Evolutionary conservation across 2,329 filamentous ascomycete species (phyloP), one percentile per base, ranked within the genome.

Genomic region (Cryphonectria nitschkei): DNA sequence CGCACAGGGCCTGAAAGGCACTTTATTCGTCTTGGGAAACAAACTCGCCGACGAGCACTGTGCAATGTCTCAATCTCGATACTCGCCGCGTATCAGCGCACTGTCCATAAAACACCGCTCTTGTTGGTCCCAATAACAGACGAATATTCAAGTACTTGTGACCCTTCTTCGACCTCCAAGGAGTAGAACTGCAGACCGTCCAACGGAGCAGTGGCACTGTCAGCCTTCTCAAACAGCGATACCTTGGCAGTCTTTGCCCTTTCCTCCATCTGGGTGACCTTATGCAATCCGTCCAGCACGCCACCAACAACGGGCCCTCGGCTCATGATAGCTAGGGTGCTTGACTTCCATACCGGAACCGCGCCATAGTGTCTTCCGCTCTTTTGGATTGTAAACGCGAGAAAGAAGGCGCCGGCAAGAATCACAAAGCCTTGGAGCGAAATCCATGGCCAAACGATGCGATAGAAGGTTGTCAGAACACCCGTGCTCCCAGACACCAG

Each of bases 391-490:
- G 65, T 71, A 5, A 71, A 37, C 7, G 39, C 50, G 7, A 71
- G 50, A 52, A 70, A 71, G 8, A 65, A 6, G 8, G 64, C 29
- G 14, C 63, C 69, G 13, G 43, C n/a, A 22, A 61, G 37, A 26
- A 71, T 16, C n/a, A 56, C 60, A 6, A 60, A 26, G 50, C 69
- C 63, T 66, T 71, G 69, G 3, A 68, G 65, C 26, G 69, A 29
- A n/a, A 71, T 60, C 69, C 69, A 71, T 19, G 56, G 69, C 69
- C 65, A 71, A n/a, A 56, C 32, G 22, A 71, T 65, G 3, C 39
- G n/a, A 37, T 67, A 71, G 32, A 71, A 66, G 1, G 69, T 71
- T 34, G 19, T 60, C 22, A 66, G 34, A 7, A 29, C 32, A 8
- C 69, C 69, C 19, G 52, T 64, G 6, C 29, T 64, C n/a, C 69